Evolutionary conservation across 1,284 basidiomycete species (phyloP).

Genomic region (Garcileccinum viscosum): DNA sequence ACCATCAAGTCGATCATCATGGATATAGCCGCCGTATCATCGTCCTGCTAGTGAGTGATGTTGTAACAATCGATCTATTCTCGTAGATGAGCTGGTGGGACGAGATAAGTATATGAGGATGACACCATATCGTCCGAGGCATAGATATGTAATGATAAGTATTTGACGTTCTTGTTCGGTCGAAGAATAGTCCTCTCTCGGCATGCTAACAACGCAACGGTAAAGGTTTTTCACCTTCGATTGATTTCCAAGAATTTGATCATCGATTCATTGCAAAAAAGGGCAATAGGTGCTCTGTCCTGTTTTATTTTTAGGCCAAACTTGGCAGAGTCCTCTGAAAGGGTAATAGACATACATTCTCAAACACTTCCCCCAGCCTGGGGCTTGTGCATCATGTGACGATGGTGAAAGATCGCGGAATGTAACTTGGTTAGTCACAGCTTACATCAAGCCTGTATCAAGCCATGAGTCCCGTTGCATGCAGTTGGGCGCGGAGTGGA

Average conservation of each 20-base stretch:
- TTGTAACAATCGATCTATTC: background rate
- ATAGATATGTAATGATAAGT: too few relatives aligned
- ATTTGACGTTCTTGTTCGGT: background rate
- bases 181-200: background rate
- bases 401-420: background rate
- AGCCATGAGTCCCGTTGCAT: background rate
- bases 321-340: background rate
- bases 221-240: background rate
- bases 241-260: background rate
- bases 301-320: background rate
- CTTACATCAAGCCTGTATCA: background rate
- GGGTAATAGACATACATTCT: background rate
- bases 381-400: background rate
- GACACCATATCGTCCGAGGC: too few relatives aligned
- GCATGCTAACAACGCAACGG: background rate
- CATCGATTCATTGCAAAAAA: background rate
- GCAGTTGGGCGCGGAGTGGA: background rate
- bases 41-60: background rate
- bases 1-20: background rate
- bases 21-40: background rate
- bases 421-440: background rate
- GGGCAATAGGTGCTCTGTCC: background rate
- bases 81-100: background rate
- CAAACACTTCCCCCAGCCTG: background rate
- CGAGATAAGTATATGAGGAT: background rate